Conservation (phyloP, 768 basidiomycete genomes). For the Trametes elegans region DNA sequence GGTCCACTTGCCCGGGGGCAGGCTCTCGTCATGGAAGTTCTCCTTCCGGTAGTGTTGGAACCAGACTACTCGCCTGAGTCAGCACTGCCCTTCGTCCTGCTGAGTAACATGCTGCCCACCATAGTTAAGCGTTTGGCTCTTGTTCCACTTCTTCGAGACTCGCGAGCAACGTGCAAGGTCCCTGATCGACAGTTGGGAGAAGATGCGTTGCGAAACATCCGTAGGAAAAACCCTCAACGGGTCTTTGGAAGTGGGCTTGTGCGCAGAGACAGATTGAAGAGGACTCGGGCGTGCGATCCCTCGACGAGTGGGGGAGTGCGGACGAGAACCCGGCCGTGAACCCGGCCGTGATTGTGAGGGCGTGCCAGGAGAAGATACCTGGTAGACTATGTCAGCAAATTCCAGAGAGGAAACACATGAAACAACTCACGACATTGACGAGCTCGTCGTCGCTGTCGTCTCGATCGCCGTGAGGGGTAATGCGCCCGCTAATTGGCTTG, state of each 20-base stretch:
- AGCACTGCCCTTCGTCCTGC: neutral
- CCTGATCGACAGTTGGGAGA: constrained; percentile 54
- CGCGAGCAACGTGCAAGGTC: constrained; percentile 77
- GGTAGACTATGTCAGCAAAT: constrained; percentile 2
- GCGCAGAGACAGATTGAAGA: constrained; percentile 23
- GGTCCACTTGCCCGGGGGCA: constrained; percentile 87
- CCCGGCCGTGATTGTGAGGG: constrained; percentile 56
- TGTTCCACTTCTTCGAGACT: constrained; percentile 84
- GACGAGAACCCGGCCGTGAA: constrained; percentile 43
- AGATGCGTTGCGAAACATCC: constrained; percentile 77
- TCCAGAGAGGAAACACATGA: neutral
- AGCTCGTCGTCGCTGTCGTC: constrained; percentile 63
- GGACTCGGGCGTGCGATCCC: constrained; percentile 43
- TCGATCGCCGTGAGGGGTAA: constrained; percentile 34
- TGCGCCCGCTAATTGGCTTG: constrained; percentile 12
- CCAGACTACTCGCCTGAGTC: constrained; percentile 62
- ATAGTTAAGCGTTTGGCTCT: constrained; percentile 89
- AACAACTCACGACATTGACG: constrained; percentile 62
- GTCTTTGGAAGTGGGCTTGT: constrained; percentile 36
- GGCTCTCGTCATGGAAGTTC: constrained; percentile 75
- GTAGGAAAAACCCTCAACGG: constrained; percentile 75
- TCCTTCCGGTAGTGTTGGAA: constrained; percentile 90
- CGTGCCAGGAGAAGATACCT: constrained; percentile 70
- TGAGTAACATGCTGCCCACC: constrained; percentile 48
- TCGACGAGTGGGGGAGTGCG: constrained; percentile 18